Base-by-base conservation (phyloP, 2,329 filamentous ascomycete species). In the Parastagonospora avenae region DNA sequence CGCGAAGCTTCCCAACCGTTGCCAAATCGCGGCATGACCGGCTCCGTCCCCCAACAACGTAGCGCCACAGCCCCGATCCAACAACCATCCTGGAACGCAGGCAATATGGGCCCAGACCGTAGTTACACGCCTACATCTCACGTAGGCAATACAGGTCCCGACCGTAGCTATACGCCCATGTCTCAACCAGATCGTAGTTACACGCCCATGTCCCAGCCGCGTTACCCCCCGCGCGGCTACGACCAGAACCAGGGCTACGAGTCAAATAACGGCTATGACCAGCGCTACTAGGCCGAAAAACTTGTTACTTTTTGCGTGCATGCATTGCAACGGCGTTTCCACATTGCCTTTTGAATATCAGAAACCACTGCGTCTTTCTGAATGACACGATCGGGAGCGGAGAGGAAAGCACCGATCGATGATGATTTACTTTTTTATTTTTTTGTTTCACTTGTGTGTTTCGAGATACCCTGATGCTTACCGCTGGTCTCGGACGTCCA, bases 21-120 rank as follows among this genome's bases (percentile, higher is more conserved):
- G 1, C 67, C 64, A 1, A 66, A 66, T 37, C 62, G 67, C 14
- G 62, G 55, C 4, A 67, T 66, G 55, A 63, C 54, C 16, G 56
- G 55, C 10, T 62, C 62, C 1, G 51, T 52, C 1, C 63, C 61
- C 4, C 68, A 70, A 39, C 68, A 70, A 37, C 63, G 71, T 2
- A 74, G 70, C 46, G 69, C 62, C 7, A 74, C 70, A 7, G 70
- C 70, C 12, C 71, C 71, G 1, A 53, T 72, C 4, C 63, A 63
- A 28, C 68, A 64, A 43, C 67, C 63, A 24, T 60, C 49, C 7
- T 71, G 62, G 62, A 62, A 60, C 30, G 61, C 58, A 19, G 57
- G 43, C 8, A 62, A 59, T 9, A 42, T 48, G 27, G 54, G 52
- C 46, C 47, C 19, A 15, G 41, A 43, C 24, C 44, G 27, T 35